Conservation (phyloP, 345 rosid species). For the Bruguiera sexangula region DNA sequence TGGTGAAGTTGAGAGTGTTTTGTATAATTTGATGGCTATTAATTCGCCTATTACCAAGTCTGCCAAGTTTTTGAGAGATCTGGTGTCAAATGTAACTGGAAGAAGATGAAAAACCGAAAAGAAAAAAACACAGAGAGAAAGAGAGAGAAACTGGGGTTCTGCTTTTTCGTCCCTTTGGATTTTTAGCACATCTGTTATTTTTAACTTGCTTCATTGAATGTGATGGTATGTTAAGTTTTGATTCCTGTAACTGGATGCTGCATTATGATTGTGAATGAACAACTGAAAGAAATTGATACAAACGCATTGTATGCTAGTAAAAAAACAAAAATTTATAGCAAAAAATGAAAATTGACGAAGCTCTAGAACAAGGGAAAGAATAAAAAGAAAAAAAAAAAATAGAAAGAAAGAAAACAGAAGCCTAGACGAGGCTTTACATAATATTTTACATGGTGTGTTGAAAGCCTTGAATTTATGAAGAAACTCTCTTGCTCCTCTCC, state of each 20-base stretch:
- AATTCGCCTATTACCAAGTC: conserved; percentile 87
- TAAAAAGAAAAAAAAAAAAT: not conserved
- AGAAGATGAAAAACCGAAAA: conserved; percentile 36
- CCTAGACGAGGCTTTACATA: conserved; percentile 16
- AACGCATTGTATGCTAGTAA: no score
- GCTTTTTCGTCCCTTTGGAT: not conserved
- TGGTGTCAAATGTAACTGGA: conserved; percentile 71
- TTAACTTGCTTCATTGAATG: not conserved
- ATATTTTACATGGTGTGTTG: conserved; percentile 17
- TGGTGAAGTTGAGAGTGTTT: conserved; percentile 69
- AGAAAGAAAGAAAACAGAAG: not conserved
- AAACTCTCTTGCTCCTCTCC: conserved; percentile 26
- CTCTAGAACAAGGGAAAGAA: conserved; percentile 6
- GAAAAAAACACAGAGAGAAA: not conserved
- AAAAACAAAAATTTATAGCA: no score
- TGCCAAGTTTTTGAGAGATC: conserved; percentile 61
- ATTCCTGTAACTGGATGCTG: no score
- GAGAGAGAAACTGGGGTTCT: not conserved
- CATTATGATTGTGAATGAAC: not conserved
- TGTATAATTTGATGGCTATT: conserved; percentile 82
- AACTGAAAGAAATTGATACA: no score
- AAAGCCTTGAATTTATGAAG: conserved; percentile 13
- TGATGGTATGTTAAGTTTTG: not conserved
- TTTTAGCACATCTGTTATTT: not conserved
- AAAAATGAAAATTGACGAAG: no score